These are phyloP conservation scores for Aspergillus amoenus DNA, from an alignment of 2,329 filamentous ascomycete species.

Conservation along the genomic window DNA sequence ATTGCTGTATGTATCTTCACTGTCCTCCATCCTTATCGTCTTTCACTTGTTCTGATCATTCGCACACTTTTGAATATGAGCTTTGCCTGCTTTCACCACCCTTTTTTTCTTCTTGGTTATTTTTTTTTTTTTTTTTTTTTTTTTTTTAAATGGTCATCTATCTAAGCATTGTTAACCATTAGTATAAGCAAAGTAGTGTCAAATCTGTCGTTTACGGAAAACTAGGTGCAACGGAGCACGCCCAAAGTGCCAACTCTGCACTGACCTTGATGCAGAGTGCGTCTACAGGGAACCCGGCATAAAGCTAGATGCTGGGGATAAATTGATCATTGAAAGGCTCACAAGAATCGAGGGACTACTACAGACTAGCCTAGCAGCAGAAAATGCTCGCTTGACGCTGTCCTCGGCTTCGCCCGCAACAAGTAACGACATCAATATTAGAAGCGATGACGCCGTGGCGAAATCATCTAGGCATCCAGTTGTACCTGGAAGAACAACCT, in stretches of 20 bases:
- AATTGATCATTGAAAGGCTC: constrained; percentile 77
- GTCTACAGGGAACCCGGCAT: constrained; percentile 82
- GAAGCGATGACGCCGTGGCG: constrained; percentile 56
- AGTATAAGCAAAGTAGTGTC: constrained; percentile 56
- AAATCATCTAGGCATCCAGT: constrained; percentile 17
- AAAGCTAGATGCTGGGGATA: constrained; percentile 83
- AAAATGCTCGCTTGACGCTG: constrained; percentile 31
- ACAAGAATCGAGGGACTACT: constrained; percentile 75
- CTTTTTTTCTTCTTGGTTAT: no score
- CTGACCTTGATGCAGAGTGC: constrained; percentile 78
- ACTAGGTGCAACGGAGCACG: constrained; percentile 76
- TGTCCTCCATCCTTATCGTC: not conserved
- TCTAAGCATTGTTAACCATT: not conserved
- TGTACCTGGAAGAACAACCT: constrained; percentile 47
- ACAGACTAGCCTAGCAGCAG: constrained; percentile 63
- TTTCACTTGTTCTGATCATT: no score
- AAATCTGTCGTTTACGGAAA: constrained; percentile 77
- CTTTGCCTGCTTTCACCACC: no score
- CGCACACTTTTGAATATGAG: no score
- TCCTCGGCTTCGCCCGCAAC: constrained; percentile 64
- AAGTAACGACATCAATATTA: constrained; percentile 63
- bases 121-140: no score
- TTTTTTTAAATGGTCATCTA: no score
- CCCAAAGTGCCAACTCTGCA: constrained; percentile 81
- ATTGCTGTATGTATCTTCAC: constrained; percentile 30